Evolutionary conservation across 176 grass and related monocot species (phyloP).

Genomic region (Raddia distichophylla): DNA sequence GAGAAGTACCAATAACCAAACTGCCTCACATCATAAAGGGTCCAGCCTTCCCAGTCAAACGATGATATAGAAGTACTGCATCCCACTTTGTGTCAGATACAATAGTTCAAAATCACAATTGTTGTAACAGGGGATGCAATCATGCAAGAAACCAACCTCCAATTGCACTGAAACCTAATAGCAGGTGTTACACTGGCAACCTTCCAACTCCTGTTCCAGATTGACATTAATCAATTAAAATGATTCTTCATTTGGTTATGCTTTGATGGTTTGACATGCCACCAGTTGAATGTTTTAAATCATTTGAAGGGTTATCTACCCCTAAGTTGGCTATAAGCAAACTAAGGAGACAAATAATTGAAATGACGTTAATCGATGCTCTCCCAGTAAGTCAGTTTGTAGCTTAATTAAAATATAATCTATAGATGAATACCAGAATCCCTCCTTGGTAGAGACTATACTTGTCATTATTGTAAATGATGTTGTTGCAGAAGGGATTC

Average conservation of each 20-base stretch:
- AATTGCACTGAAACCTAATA: slow-evolving; percentile 34
- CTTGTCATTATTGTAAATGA: not conserved
- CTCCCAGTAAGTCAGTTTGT: not conserved
- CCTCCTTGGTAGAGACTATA: not conserved
- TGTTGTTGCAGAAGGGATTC: not conserved
- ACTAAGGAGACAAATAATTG: slow-evolving; percentile 7
- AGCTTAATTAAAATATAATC: not conserved
- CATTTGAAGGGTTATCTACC: slow-evolving; percentile 7
- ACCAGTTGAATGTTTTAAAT: slow-evolving; percentile 9
- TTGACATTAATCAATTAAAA: slow-evolving; percentile 26
- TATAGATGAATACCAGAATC: not conserved
- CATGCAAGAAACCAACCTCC: slow-evolving; percentile 24
- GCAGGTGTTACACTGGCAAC: slow-evolving; percentile 4
- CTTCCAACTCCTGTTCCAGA: not conserved
- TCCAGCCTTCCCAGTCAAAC: slow-evolving; percentile 24
- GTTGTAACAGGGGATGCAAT: slow-evolving; percentile 34
- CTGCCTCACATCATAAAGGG: slow-evolving; percentile 27
- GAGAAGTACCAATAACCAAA: slow-evolving; percentile 36
- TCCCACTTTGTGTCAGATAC: slow-evolving; percentile 20
- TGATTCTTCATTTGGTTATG: slow-evolving; percentile 9
- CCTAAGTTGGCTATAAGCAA: slow-evolving; percentile 5
- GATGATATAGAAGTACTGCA: slow-evolving; percentile 24
- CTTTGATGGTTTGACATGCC: not conserved
- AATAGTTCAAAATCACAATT: slow-evolving; percentile 19
- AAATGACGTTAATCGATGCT: slow-evolving; percentile 4